These are phyloP conservation scores for Achaetomiella virescens DNA, from an alignment of 495 filamentous ascomycete species.

Conservation along the genomic window DNA sequence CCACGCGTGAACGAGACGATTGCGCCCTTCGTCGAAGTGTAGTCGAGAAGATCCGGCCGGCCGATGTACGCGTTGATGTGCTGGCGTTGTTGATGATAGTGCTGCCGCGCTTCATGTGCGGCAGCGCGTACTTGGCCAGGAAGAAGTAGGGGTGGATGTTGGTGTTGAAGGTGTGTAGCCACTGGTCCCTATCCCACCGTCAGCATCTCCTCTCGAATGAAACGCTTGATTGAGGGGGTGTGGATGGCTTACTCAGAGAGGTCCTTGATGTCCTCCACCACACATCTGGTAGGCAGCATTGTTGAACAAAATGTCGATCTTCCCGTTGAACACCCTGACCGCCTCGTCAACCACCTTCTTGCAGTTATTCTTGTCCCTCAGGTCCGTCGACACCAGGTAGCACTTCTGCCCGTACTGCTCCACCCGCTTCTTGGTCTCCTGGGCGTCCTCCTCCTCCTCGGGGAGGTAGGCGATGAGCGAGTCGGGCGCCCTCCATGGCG, in stretches of 20 bases:
- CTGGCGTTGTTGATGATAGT: slow-evolving; percentile 79
- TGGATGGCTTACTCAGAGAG: slow-evolving; percentile 56
- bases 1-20: slow-evolving; percentile 76
- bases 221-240: background rate
- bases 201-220: background rate
- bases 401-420: slow-evolving; percentile 59
- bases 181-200: slow-evolving; percentile 53
- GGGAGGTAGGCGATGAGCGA: slow-evolving; percentile 69
- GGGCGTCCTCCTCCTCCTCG: slow-evolving; percentile 70
- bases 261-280: slow-evolving; percentile 64
- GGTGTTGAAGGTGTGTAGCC: slow-evolving; percentile 66
- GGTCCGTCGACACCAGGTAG: slow-evolving; percentile 53
- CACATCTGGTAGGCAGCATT: slow-evolving; percentile 75
- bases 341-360: slow-evolving; percentile 62
- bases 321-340: slow-evolving; percentile 52
- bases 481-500: slow-evolving; percentile 77
- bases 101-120: slow-evolving; percentile 67
- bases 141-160: slow-evolving; percentile 73
- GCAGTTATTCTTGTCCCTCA: slow-evolving; percentile 60
- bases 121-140: slow-evolving; percentile 70
- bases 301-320: slow-evolving; percentile 72
- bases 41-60: slow-evolving; percentile 76
- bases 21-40: slow-evolving; percentile 78
- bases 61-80: slow-evolving; percentile 82
- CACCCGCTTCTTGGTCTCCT: slow-evolving; percentile 64